phyloP scores from a whole-genome alignment of 371 early-diverging fungal species.

The Mortierella sp. region DNA sequence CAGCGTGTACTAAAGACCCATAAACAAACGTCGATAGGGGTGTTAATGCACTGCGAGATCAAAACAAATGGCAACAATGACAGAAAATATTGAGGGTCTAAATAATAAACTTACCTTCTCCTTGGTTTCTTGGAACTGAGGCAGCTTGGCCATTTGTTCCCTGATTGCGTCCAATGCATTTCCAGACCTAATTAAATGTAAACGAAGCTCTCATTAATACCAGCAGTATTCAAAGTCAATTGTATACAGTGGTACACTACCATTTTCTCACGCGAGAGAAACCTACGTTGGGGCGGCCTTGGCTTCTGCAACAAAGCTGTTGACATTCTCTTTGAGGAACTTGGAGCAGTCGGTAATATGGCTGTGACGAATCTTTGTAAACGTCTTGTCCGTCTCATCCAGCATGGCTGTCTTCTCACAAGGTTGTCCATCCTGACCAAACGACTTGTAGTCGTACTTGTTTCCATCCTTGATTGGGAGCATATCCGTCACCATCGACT shows the following conservation, averaged over 20 bases:
- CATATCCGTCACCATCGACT: conserved; percentile 93
- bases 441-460: conserved; percentile 72
- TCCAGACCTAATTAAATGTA: conserved; percentile 48
- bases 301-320: conserved; percentile 72
- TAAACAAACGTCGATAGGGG: neutral
- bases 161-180: conserved; percentile 85
- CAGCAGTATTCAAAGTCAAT: too few species aligned
- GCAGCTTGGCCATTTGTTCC: conserved; percentile 89
- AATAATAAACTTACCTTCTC: conserved; percentile 41
- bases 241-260: neutral
- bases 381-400: conserved; percentile 84
- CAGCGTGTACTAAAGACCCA: conserved; percentile 44
- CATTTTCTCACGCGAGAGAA: neutral
- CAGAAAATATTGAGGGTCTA: neutral
- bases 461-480: conserved; percentile 80
- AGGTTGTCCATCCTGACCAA: conserved; percentile 52
- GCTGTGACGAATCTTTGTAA: conserved; percentile 88
- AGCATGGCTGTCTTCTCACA: conserved; percentile 44
- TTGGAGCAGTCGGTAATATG: conserved; percentile 95
- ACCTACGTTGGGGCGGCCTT: conserved; percentile 50
- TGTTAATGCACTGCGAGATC: neutral
- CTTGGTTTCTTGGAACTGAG: conserved; percentile 96
- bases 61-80: neutral
- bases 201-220: neutral
- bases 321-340: conserved; percentile 84